Conservation (phyloP, 2,329 filamentous ascomycete genomes). For the Aschersonia sp. region DNA sequence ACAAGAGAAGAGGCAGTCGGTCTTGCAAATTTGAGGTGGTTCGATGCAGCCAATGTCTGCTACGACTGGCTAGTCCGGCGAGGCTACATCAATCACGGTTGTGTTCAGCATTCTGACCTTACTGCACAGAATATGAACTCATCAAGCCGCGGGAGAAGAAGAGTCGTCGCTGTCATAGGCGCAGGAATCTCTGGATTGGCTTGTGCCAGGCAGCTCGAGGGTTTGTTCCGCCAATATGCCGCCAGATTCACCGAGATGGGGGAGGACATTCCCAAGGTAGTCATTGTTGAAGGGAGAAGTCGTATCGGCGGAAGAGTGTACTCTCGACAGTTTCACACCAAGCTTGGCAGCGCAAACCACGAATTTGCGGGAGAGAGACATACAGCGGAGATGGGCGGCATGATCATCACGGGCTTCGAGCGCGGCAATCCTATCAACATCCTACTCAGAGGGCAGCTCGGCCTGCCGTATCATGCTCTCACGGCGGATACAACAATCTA, state of each 20-base stretch:
- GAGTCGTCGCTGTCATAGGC: slow-evolving; percentile 74
- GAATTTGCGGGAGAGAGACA: slow-evolving; percentile 45
- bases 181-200: slow-evolving; percentile 90
- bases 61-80: slow-evolving; percentile 85
- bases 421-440: slow-evolving; percentile 87
- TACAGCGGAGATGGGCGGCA: slow-evolving; percentile 92
- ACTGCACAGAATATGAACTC: slow-evolving; percentile 24
- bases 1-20: slow-evolving; percentile 76
- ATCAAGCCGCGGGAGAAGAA: slow-evolving; percentile 32
- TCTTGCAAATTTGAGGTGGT: slow-evolving; percentile 80
- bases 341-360: slow-evolving; percentile 32
- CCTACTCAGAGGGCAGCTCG: slow-evolving; percentile 79
- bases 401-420: slow-evolving; percentile 96
- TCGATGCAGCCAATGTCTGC: slow-evolving; percentile 73
- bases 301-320: slow-evolving; percentile 88
- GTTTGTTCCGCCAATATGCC: slow-evolving; percentile 68
- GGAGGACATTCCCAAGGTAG: slow-evolving; percentile 56
- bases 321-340: slow-evolving; percentile 56
- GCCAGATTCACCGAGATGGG: slow-evolving; percentile 49
- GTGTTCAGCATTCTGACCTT: slow-evolving; percentile 45
- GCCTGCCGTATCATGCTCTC: slow-evolving; percentile 71
- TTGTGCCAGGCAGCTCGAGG: slow-evolving; percentile 80
- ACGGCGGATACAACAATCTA: slow-evolving; percentile 76
- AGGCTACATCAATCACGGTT: slow-evolving; percentile 95
- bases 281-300: slow-evolving; percentile 75